Conservation (phyloP, 176 grass and related monocot genomes). For the Elaeis guineensis region DNA sequence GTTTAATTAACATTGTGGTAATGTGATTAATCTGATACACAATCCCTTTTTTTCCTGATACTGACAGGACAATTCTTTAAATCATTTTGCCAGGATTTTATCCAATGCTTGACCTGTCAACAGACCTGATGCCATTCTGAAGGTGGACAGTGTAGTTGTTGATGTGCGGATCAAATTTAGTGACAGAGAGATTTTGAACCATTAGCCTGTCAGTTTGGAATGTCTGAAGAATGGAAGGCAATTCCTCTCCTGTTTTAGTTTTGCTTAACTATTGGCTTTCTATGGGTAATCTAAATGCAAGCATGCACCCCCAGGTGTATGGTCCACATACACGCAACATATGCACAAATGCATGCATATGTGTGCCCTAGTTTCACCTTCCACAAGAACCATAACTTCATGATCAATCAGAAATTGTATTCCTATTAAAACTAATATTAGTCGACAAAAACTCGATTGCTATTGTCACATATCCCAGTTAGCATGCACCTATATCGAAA, state of each 20-base stretch:
- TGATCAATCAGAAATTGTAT: too few species aligned
- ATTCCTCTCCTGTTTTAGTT: constrained; percentile 15
- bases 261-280: neutral
- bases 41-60: constrained; percentile 4
- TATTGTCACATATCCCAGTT: too few species aligned
- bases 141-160: constrained; percentile 45
- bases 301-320: too few species aligned
- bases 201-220: constrained; percentile 88
- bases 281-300: too few species aligned
- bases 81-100: constrained; percentile 58
- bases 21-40: neutral
- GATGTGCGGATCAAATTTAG: constrained; percentile 79
- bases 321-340: too few species aligned
- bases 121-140: constrained; percentile 51
- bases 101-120: constrained; percentile 54
- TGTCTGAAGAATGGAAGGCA: constrained; percentile 99
- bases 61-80: constrained; percentile 52
- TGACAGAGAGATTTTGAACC: constrained; percentile 67
- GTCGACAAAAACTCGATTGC: too few species aligned
- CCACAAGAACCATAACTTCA: too few species aligned
- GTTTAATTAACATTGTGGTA: neutral
- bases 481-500: too few species aligned
- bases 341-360: too few species aligned
- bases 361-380: too few species aligned
- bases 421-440: too few species aligned